These are phyloP conservation scores for Apiotrichum laibachii DNA, from an alignment of 1,284 basidiomycete genomes.

Conservation along the genomic window DNA sequence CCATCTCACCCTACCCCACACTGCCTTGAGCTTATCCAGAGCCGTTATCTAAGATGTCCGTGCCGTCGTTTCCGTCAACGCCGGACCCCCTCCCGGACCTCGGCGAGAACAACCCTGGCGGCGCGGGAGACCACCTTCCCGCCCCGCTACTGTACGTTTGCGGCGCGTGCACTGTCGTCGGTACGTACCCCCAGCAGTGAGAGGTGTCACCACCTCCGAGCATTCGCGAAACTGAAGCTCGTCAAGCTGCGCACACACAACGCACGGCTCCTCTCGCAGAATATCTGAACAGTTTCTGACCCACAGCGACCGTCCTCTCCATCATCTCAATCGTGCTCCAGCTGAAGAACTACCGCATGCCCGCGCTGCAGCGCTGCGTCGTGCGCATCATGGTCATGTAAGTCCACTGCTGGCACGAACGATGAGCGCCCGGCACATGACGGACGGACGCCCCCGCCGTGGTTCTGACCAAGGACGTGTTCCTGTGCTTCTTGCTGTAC, in stretches of 20 bases:
- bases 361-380: slow-evolving; percentile 76
- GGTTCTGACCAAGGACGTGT: too few species aligned
- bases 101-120: slow-evolving; percentile 13
- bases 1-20: too few species aligned
- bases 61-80: slow-evolving; percentile 12
- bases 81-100: not conserved
- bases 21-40: too few species aligned
- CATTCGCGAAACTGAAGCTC: too few species aligned
- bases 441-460: too few species aligned
- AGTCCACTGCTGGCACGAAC: slow-evolving; percentile 8
- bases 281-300: not conserved
- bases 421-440: too few species aligned
- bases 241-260: too few species aligned
- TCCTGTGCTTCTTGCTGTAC: too few species aligned
- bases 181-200: slow-evolving; percentile 27
- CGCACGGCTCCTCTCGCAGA: not conserved
- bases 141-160: slow-evolving; percentile 46
- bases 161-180: slow-evolving; percentile 46
- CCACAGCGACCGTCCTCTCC: slow-evolving; percentile 69
- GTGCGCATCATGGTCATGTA: slow-evolving; percentile 92
- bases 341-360: slow-evolving; percentile 84
- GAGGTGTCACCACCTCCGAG: not conserved
- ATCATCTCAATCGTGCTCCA: slow-evolving; percentile 81
- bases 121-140: slow-evolving; percentile 46
- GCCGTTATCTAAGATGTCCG: slow-evolving; percentile 6